Evolutionary conservation across 2,329 filamentous ascomycete species (phyloP).

Genomic region (Sclerotinia glacialis): DNA sequence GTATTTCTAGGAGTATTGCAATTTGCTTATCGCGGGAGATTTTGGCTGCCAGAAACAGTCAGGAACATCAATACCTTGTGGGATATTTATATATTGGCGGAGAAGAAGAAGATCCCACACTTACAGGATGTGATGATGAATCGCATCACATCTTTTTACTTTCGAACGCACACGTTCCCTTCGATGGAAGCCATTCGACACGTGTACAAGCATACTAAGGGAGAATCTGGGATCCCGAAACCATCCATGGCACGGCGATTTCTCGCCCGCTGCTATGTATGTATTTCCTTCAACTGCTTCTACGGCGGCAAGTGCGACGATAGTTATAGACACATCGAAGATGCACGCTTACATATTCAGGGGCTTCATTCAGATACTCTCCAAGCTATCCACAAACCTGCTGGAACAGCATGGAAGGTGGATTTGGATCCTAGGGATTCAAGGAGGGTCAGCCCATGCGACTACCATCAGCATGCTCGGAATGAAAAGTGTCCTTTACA

Average conservation of each 20-base stretch:
- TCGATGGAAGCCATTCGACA: background rate
- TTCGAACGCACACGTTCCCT: background rate
- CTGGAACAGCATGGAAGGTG: background rate
- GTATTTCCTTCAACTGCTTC: background rate
- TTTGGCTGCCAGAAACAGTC: background rate
- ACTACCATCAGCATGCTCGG: constrained; percentile 1
- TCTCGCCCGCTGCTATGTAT: background rate
- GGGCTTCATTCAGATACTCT: background rate
- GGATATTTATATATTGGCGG: background rate
- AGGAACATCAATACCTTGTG: background rate
- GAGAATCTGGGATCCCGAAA: accelerated
- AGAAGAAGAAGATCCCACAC: background rate
- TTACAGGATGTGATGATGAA: constrained; percentile 6
- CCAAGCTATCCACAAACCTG: background rate
- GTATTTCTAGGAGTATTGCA: background rate
- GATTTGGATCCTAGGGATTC: background rate
- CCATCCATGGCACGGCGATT: background rate
- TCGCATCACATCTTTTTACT: background rate
- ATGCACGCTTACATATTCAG: background rate
- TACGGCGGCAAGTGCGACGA: background rate
- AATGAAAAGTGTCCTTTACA: background rate
- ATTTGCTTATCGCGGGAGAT: background rate
- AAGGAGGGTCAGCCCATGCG: background rate
- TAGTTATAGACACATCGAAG: background rate
- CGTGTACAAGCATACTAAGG: background rate